Evolutionary conservation across 768 basidiomycete genomes (phyloP).

Genomic region (Leccinum rimulosum): DNA sequence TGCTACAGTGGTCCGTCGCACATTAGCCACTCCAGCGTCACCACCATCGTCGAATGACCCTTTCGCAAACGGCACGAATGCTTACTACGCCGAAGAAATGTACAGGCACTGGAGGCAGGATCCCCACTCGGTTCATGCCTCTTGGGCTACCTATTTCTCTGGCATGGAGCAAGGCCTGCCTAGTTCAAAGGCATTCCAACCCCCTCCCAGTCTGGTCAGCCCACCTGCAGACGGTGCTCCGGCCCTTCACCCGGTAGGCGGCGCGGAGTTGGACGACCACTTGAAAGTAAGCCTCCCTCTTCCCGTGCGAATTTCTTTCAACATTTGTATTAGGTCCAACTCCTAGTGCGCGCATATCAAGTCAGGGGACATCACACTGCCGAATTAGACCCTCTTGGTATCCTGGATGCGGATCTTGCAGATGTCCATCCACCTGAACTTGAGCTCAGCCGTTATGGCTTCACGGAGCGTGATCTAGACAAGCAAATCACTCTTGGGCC

Average conservation of each 20-base stretch:
- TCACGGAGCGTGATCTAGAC: conserved; percentile 90
- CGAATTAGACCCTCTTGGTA: conserved; percentile 93
- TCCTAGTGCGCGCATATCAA: conserved; percentile 97
- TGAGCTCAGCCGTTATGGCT: conserved; percentile 91
- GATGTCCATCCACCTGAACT: conserved; percentile 82
- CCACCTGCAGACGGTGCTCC: conserved; percentile 79
- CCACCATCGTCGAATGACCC: conserved; percentile 75
- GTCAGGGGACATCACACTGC: conserved; percentile 97
- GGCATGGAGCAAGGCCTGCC: conserved; percentile 87
- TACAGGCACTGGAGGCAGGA: conserved; percentile 90
- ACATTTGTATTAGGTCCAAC: conserved; percentile 69
- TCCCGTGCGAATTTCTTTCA: conserved; percentile 1
- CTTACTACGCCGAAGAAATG: conserved; percentile 97
- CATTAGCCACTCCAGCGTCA: conserved; percentile 47
- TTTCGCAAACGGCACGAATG: conserved; percentile 93
- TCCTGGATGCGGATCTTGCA: conserved; percentile 84
- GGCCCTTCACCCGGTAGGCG: conserved; percentile 62
- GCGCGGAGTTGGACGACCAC: conserved; percentile 86
- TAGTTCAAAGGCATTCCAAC: conserved; percentile 78
- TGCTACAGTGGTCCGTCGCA: conserved; percentile 26
- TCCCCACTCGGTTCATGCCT: conserved; percentile 86
- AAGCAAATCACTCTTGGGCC: conserved; percentile 94
- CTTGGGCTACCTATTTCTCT: conserved; percentile 93
- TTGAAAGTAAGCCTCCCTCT: conserved; percentile 63
- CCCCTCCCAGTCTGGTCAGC: conserved; percentile 73